phyloP scores from a whole-genome alignment of 2,329 filamentous ascomycete species.

The Shiraia sp. region DNA sequence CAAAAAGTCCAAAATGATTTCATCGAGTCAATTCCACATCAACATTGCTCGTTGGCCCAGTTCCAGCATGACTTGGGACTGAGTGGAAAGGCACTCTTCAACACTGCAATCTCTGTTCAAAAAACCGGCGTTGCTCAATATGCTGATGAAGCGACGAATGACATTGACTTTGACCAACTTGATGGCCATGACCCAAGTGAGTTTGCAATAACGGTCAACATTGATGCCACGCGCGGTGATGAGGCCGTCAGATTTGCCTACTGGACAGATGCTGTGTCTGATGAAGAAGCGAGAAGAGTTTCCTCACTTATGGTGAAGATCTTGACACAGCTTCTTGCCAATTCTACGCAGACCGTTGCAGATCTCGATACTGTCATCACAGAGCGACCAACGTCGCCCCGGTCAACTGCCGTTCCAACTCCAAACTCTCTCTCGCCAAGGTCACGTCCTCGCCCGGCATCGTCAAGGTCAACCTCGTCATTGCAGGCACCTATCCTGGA shows the following conservation, averaged over 20 bases:
- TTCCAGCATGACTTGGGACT: conserved; percentile 51
- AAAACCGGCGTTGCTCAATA: conserved; percentile 22
- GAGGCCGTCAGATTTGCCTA: conserved; percentile 36
- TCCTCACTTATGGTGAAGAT: conserved; percentile 31
- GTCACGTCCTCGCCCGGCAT: conserved; percentile 3
- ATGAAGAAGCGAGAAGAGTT: conserved; percentile 31
- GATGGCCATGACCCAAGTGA: conserved; percentile 38
- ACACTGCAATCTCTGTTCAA: conserved; percentile 50
- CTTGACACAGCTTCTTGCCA: conserved; percentile 21
- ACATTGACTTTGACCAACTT: conserved; percentile 34
- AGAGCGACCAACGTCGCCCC: conserved; percentile 3
- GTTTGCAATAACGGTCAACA: conserved; percentile 39
- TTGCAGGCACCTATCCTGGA: conserved; percentile 18
- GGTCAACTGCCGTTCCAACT: conserved; percentile 3
- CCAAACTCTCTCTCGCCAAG: conserved; percentile 1
- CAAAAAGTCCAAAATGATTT: conserved; percentile 36
- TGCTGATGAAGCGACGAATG: neutral
- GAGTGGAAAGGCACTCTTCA: conserved; percentile 48
- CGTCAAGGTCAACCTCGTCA: conserved; percentile 18
- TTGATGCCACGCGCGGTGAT: conserved; percentile 35
- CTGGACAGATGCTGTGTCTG: conserved; percentile 37
- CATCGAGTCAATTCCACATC: conserved; percentile 36
- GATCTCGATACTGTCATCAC: conserved; percentile 27
- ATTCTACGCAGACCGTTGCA: conserved; percentile 29
- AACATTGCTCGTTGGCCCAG: conserved; percentile 47